Conservation (phyloP, 139 green algal species). For the Marvania coccoides region DNA sequence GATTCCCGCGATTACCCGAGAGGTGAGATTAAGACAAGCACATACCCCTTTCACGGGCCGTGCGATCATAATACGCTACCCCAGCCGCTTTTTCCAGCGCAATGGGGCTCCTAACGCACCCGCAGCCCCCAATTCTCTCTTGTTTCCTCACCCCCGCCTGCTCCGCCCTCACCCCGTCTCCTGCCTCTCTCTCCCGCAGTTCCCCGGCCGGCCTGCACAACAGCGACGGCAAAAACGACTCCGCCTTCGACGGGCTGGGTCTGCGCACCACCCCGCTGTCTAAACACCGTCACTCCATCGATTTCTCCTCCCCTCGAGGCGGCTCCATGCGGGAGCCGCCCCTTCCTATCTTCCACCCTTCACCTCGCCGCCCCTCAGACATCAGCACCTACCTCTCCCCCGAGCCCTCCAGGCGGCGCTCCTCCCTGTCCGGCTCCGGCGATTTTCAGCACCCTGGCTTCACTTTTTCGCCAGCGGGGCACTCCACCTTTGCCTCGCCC, state of each 20-base stretch:
- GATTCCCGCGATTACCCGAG: neutral
- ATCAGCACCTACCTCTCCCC: slow-evolving; percentile 2
- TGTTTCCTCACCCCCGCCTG: neutral
- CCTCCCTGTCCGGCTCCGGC: neutral
- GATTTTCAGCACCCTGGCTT: neutral
- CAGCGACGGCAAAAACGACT: neutral
- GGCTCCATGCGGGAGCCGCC: neutral
- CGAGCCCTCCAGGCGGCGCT: neutral
- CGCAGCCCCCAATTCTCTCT: neutral
- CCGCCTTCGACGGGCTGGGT: neutral
- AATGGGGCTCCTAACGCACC: neutral
- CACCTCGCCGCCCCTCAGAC: neutral
- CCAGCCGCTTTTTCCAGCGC: neutral
- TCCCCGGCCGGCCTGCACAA: neutral
- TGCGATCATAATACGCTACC: neutral
- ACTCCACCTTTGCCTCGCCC: neutral
- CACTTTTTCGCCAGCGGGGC: neutral
- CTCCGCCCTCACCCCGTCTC: neutral
- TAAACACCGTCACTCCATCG: neutral
- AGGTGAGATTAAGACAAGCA: too few species aligned
- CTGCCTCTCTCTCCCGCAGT: neutral
- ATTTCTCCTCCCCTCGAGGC: neutral
- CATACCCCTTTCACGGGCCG: neutral
- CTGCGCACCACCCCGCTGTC: neutral
- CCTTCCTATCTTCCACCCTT: slow-evolving; percentile 12